phyloP scores from a whole-genome alignment of 2,329 filamentous ascomycete genomes.

The Coniochaeta sp. region DNA sequence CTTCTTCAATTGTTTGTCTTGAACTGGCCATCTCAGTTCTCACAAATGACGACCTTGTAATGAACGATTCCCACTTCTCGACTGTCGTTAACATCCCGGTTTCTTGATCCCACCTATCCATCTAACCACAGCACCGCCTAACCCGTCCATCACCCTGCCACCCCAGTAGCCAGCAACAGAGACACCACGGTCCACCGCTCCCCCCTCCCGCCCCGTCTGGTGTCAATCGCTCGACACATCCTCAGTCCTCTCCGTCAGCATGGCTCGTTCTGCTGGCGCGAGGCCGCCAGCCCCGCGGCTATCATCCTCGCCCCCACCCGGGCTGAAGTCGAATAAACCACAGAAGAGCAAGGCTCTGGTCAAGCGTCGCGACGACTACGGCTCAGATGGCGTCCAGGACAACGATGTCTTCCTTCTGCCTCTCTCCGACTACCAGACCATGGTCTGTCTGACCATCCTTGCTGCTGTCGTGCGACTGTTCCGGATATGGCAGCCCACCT shows the following conservation, averaged over 20 bases:
- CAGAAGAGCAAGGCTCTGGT: slow-evolving; percentile 14
- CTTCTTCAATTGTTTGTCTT: not conserved
- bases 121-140: not conserved
- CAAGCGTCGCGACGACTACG: slow-evolving; percentile 48
- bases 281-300: slow-evolving; percentile 25
- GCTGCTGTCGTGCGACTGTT: slow-evolving; percentile 80
- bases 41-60: slow-evolving; percentile 28
- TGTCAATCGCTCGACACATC: not conserved
- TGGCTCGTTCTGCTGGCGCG: slow-evolving; percentile 30
- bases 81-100: slow-evolving; percentile 29
- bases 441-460: slow-evolving; percentile 65
- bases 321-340: slow-evolving; percentile 12
- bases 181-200: not conserved
- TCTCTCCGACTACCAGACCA: slow-evolving; percentile 71
- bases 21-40: not conserved
- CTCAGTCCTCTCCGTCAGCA: slow-evolving; percentile 13
- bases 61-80: slow-evolving; percentile 29
- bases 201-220: not conserved
- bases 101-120: slow-evolving; percentile 9
- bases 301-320: slow-evolving; percentile 3
- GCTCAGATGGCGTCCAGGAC: slow-evolving; percentile 74
- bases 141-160: not conserved
- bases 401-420: slow-evolving; percentile 89
- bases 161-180: not conserved
- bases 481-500: slow-evolving; percentile 91